These are phyloP conservation scores for Prinsepia uniflora DNA, from an alignment of 306 rosid species.

Conservation along the genomic window DNA sequence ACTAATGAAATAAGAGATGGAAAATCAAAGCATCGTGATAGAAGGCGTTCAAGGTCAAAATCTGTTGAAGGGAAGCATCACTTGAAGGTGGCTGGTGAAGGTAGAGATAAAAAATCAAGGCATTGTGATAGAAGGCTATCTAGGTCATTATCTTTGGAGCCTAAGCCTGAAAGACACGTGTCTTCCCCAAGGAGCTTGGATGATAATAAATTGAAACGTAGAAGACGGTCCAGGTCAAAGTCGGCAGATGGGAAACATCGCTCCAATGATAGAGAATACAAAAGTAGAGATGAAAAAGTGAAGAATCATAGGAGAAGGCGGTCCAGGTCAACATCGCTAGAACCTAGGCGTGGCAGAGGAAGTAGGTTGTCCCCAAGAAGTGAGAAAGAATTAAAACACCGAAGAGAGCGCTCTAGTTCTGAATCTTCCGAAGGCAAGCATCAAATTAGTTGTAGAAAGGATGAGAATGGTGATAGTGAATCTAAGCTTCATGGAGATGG, in stretches of 20 bases:
- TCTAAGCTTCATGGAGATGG: conserved; percentile 33
- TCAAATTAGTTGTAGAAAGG: conserved; percentile 38
- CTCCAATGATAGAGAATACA: conserved; percentile 38
- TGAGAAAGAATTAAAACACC: conserved; percentile 37
- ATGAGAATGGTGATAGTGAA: conserved; percentile 28
- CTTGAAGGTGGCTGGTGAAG: conserved; percentile 43
- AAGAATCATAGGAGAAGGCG: conserved; percentile 42
- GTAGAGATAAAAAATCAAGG: conserved; percentile 57
- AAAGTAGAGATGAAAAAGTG: conserved; percentile 44
- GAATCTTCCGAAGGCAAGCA: conserved; percentile 47
- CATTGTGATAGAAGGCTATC: conserved; percentile 73
- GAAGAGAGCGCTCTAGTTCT: conserved; percentile 32
- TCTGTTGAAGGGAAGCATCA: conserved; percentile 52
- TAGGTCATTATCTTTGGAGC: conserved; percentile 61
- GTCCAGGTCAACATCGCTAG: conserved; percentile 49
- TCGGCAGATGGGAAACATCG: conserved; percentile 48
- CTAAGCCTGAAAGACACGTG: conserved; percentile 38
- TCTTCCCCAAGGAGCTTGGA: conserved; percentile 41
- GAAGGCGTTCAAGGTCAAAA: conserved; percentile 54
- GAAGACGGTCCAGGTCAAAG: conserved; percentile 48
- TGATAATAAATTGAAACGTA: conserved; percentile 35
- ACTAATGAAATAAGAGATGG: conserved; percentile 40
- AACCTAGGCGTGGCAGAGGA: conserved; percentile 35
- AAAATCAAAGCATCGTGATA: conserved; percentile 45
- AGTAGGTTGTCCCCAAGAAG: conserved; percentile 43